Base-by-base conservation (phyloP, 371 early-diverging fungal species). In the Amoeboaphelidium protococcarum region DNA sequence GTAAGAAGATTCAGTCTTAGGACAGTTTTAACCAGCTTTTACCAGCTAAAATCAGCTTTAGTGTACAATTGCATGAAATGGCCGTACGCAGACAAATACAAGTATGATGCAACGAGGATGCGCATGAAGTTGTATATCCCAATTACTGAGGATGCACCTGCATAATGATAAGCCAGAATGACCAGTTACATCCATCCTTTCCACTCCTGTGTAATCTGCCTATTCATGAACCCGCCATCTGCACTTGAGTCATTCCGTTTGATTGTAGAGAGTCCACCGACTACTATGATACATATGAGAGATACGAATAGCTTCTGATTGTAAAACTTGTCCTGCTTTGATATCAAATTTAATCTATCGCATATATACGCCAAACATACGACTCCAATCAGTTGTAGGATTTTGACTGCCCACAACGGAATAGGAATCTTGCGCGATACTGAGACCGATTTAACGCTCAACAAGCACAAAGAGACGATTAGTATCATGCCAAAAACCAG, bases 131-230 rank as follows among this genome's bases (percentile, higher is more conserved):
- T 74, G 59, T 81, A 78, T 26, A 80, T 69, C 1, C 64, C 66
- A 3, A 71, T 44, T n/a, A 67, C 61, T 21, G 56, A 55, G 1
- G 76, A 76, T 0, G 74, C 78, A 22, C 74, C 77, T 24, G 65
- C 55, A 50, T 72, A 72, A 56, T 79, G 78, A 55, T 78, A 78
- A 20, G 72, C 57, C n/a, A 82, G 59, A 31, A 82, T 76, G 22
- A 71, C 58, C 12, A 78, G 52, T 61, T 79, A 78, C 80, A 82
- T 79, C 80, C 80, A 79, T 2, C 82, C 82, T 52, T 78, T 78
- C 82, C 80, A 82, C 60, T 82, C 82, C 47, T 79, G 75, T 0
- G 80, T 79, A 48, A 77, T 78, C 42, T 71, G 61, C 16, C 78
- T 65, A 55, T 69, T 75, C 50, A 82, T 54, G 47, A 78, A 74